Evolutionary conservation across 2,329 filamentous ascomycete genomes (phyloP).

Genomic region (Cryphonectria naterciae): DNA sequence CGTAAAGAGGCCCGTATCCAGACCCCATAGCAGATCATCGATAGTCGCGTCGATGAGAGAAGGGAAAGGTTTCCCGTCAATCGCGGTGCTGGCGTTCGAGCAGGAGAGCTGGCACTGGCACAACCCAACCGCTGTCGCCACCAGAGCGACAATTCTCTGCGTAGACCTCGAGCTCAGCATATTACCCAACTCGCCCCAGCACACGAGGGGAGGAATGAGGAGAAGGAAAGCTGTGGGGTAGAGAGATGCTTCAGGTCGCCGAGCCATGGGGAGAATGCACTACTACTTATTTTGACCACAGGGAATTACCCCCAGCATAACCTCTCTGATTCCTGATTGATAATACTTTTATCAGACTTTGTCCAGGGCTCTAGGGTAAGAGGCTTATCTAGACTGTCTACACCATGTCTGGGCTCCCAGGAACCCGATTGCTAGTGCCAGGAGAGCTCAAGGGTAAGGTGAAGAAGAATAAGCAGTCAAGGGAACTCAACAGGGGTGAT

Average conservation of each 20-base stretch:
- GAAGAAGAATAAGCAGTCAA: not conserved
- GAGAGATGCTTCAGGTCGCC: constrained; percentile 1
- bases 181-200: not conserved
- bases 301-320: not conserved
- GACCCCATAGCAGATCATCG: constrained; percentile 39
- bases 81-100: constrained; percentile 1
- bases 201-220: not conserved
- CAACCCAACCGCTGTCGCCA: not conserved
- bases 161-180: constrained; percentile 10
- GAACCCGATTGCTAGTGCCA: constrained; percentile 13
- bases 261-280: not conserved
- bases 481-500: not conserved
- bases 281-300: not conserved
- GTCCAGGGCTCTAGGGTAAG: not conserved
- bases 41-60: constrained; percentile 40
- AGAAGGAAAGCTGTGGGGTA: not conserved
- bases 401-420: not conserved
- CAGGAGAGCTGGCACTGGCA: constrained; percentile 11
- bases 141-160: constrained; percentile 10
- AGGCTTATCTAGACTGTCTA: constrained; percentile 9
- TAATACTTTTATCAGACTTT: not conserved
- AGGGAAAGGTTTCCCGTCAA: constrained; percentile 33
- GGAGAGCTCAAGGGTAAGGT: not conserved
- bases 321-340: constrained; percentile 1
- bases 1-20: constrained; percentile 40